phyloP scores from a whole-genome alignment of 257 asterid genomes.

The Petunia axillaris region DNA sequence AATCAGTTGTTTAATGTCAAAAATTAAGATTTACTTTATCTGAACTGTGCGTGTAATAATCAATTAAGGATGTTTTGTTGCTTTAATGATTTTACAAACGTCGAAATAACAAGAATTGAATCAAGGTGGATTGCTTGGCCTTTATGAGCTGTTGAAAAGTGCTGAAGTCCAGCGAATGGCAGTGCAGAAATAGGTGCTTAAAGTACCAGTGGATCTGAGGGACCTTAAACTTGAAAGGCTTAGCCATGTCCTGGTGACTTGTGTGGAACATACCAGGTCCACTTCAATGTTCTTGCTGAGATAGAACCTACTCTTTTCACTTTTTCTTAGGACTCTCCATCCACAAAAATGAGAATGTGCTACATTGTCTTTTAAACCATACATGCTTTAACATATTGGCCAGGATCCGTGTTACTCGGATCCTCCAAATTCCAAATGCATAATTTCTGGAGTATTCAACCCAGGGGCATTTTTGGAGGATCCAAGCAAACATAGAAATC shows the following conservation, averaged over 20 bases:
- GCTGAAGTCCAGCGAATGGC: slow-evolving; percentile 23
- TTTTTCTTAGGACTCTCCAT: neutral
- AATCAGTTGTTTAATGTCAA: neutral
- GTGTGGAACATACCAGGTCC: neutral
- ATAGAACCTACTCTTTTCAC: slow-evolving; percentile 5
- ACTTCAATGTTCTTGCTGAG: neutral
- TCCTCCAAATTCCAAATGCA: too few species aligned
- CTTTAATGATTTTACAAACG: neutral
- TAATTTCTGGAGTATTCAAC: too few species aligned
- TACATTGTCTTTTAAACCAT: neutral
- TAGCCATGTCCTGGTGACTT: neutral
- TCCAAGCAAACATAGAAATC: too few species aligned
- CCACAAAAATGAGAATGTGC: neutral
- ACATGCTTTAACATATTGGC: neutral
- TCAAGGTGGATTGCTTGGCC: neutral
- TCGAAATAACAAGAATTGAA: neutral
- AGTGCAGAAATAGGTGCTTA: slow-evolving; percentile 22
- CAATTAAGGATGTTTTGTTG: neutral
- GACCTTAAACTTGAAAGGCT: slow-evolving; percentile 26
- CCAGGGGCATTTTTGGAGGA: too few species aligned
- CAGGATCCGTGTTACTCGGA: too few species aligned
- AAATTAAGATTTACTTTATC: neutral
- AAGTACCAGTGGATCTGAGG: slow-evolving; percentile 14
- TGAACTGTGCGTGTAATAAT: neutral
- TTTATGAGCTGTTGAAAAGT: slow-evolving; percentile 9